phyloP scores from a whole-genome alignment of 108 stramenopile species.

The Nannochloropsis salina region DNA sequence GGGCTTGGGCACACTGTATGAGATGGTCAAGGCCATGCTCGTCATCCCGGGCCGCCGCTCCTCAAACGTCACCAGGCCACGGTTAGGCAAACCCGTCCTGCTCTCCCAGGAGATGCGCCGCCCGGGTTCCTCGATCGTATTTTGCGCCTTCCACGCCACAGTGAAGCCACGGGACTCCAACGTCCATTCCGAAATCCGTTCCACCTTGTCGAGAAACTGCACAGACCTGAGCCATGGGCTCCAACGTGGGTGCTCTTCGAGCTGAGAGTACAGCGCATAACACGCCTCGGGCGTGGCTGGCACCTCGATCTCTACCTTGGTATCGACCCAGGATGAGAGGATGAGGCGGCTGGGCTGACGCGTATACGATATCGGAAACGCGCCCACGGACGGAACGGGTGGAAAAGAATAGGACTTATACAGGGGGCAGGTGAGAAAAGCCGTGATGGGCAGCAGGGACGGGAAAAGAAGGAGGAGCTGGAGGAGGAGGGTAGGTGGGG shows the following conservation, averaged over 20 bases:
- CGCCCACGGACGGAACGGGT: neutral
- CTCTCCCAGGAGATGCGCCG: constrained; percentile 13
- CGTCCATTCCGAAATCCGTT: constrained; percentile 15
- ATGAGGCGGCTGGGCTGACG: neutral
- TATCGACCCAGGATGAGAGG: neutral
- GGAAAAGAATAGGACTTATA: neutral
- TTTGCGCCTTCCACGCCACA: constrained; percentile 21
- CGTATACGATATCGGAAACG: no score
- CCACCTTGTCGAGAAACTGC: neutral
- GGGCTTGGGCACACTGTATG: constrained; percentile 12
- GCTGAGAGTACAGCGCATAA: constrained; percentile 28
- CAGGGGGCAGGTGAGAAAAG: neutral
- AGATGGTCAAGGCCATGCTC: constrained; percentile 8
- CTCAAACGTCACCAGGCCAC: neutral
- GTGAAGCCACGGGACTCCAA: neutral
- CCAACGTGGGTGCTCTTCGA: constrained; percentile 26
- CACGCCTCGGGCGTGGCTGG: neutral
- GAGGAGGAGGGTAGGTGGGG: neutral
- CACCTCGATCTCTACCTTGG: constrained; percentile 6
- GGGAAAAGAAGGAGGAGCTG: neutral
- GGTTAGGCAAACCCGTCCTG: constrained; percentile 17
- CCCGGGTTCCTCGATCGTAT: constrained; percentile 24
- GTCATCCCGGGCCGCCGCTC: constrained; percentile 4
- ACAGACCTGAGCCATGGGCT: constrained; percentile 16
- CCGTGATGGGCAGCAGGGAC: neutral